Base-by-base conservation (phyloP, 768 basidiomycete species). In the Hebeloma cylindrosporum region DNA sequence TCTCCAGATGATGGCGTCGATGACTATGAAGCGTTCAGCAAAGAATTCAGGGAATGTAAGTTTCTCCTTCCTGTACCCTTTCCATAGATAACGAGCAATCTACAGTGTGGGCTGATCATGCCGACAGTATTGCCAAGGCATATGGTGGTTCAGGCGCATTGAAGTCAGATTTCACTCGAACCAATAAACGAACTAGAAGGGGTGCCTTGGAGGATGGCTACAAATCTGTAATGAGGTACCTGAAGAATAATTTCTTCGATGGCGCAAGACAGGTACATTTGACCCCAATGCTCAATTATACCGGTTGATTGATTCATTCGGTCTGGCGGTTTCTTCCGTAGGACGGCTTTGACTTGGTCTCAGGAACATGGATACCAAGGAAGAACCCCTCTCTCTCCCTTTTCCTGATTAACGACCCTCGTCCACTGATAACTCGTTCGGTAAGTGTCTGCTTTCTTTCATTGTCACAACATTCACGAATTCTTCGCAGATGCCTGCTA, bases 211-310 rank as follows among this genome's bases (percentile, higher is more conserved):
- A 93, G 57, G 96, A 99, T 65, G 89, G 89, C 0, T 74, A 80
- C 64, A 98, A 97, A 63, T 85, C 87, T 17, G 62, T 81, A 0
- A 72, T 81, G 68, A 80, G 96, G 49, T 99, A 98, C 60, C 59
- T 96, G 54, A 93, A 86, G 74, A 98, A 98, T 72, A 98, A 95
- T 60, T 91, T 91, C 68, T 88, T 96, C 51, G 96, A 99, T 63
- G 96, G 96, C 5, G 77, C 93, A 38, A 73, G 94, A 59, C 93
- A 95, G 74, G 87, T 86, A 36, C 40, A 65, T 54, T 33, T 32
- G 14, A 22, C 22, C 20, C 28, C 9, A 18, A n/a, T 30, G 9
- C 28, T 29, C 14, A 8, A 4, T n/a, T 34, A 10, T 5, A 3
- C 3, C 7, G 2, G n/a, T 17, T 9, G 20, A 9, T 49, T 26